Percentiles rank a stretch among this genome's conserved stretches.
phyloP scores from a whole-genome alignment of 2,329 filamentous ascomycete species.

The Neoscytalidium dimidiatum region DNA sequence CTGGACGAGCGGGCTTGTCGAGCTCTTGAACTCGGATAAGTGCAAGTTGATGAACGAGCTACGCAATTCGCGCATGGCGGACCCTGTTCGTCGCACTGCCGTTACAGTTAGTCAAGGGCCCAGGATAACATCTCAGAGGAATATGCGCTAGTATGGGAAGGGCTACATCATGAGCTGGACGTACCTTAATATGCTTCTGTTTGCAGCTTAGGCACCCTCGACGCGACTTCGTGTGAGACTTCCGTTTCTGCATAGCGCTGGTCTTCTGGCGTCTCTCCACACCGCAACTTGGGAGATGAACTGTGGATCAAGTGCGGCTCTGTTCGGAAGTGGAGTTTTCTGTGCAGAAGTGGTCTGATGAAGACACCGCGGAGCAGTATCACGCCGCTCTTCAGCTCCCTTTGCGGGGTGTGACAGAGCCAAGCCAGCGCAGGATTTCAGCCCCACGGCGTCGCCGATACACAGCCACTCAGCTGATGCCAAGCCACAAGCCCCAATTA shows the following conservation, averaged over 20 bases:
- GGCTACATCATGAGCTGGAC: neutral
- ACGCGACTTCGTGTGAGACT: conserved; percentile 46
- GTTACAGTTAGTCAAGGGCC: neutral
- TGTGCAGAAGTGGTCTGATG: neutral
- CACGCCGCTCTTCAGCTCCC: neutral
- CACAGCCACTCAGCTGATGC: neutral
- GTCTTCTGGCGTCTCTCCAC: neutral
- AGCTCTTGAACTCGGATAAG: neutral
- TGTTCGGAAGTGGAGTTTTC: neutral
- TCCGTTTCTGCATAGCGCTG: conserved; percentile 26
- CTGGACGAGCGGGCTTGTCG: too few relatives aligned
- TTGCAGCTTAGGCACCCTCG: conserved; percentile 46
- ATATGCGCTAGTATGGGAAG: too few relatives aligned
- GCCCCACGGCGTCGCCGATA: neutral
- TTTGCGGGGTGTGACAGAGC: neutral
- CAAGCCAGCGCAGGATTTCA: neutral
- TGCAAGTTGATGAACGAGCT: conserved; percentile 24
- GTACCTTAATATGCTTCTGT: conserved; percentile 43
- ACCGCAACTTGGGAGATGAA: neutral
- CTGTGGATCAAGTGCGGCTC: neutral
- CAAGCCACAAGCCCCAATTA: neutral
- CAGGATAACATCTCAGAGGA: too few relatives aligned
- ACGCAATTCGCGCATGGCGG: conserved; percentile 40
- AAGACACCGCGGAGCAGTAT: neutral
- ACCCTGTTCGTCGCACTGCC: conserved; percentile 40